Conservation (phyloP, 805 yeast species). For the Starmerella geochares region DNA sequence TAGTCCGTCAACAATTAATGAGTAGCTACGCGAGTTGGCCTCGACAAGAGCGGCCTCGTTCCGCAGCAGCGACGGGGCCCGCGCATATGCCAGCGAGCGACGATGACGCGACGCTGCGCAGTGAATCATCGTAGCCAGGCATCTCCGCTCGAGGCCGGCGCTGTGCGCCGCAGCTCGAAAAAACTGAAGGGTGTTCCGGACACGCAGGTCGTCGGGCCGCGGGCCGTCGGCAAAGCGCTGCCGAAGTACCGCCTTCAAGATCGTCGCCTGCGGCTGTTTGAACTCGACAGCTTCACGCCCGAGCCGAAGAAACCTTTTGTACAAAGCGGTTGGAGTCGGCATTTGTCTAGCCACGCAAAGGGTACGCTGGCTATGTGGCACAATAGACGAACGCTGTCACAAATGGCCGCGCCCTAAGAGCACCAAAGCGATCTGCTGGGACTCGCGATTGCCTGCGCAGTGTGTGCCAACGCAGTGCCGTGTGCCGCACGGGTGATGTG, state of each 20-base stretch:
- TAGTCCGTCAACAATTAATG: constrained; percentile 2
- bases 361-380: too few relatives aligned
- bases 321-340: background rate
- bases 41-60: background rate
- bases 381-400: too few relatives aligned
- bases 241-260: constrained; percentile 13
- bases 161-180: constrained; percentile 22
- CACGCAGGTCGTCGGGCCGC: background rate
- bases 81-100: background rate
- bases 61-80: background rate
- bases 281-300: constrained; percentile 19
- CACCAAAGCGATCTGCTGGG: too few relatives aligned
- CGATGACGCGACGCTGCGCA: constrained; percentile 14
- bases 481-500: too few relatives aligned
- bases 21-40: constrained; percentile 13
- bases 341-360: too few relatives aligned
- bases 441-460: too few relatives aligned
- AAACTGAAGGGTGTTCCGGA: constrained; percentile 22
- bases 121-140: constrained; percentile 18
- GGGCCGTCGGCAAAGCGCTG: constrained; percentile 9
- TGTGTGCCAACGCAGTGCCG: too few relatives aligned
- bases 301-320: constrained; percentile 17
- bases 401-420: too few relatives aligned
- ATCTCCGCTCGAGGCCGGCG: constrained; percentile 26
- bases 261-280: constrained; percentile 13